Evolutionary conservation across 169 alveolate species (phyloP).

Genomic region (Plasmodium berghei): DNA sequence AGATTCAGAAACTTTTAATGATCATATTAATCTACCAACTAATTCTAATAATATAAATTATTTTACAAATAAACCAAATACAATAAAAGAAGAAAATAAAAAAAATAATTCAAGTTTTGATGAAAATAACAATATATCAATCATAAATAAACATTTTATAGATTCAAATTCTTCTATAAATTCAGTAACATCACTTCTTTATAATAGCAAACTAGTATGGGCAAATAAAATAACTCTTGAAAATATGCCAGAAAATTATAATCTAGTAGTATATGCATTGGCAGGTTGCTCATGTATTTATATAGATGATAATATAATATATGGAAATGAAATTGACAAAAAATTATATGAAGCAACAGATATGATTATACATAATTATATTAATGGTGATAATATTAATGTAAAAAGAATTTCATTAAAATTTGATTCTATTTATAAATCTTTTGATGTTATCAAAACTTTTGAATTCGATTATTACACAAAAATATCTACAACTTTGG

Average conservation of each 20-base stretch:
- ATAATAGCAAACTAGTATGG: slow-evolving; percentile 72
- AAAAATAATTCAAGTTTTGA: not conserved
- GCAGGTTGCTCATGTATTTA: slow-evolving; percentile 74
- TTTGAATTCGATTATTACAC: slow-evolving; percentile 71
- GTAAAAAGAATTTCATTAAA: slow-evolving; percentile 56
- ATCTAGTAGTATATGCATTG: slow-evolving; percentile 53
- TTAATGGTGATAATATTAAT: slow-evolving; percentile 30
- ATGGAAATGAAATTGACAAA: slow-evolving; percentile 70
- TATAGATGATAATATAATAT: slow-evolving; percentile 25
- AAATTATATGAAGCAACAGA: slow-evolving; percentile 65
- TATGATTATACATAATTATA: slow-evolving; percentile 40
- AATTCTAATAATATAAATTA: too few relatives aligned
- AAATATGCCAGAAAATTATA: slow-evolving; percentile 53
- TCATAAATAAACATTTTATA: slow-evolving; percentile 20
- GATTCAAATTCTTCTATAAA: slow-evolving; percentile 61
- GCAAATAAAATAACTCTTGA: slow-evolving; percentile 50
- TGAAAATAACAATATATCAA: not conserved
- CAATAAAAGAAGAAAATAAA: not conserved
- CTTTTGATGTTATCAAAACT: slow-evolving; percentile 37
- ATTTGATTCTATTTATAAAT: slow-evolving; percentile 17
- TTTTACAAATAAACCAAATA: not conserved
- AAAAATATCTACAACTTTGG: slow-evolving; percentile 52
- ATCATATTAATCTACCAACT: not conserved
- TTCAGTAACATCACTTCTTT: slow-evolving; percentile 46
- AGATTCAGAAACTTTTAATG: too few relatives aligned